Evolutionary conservation across 2,329 filamentous ascomycete species (phyloP).

Genomic region (Colletotrichum sp.): DNA sequence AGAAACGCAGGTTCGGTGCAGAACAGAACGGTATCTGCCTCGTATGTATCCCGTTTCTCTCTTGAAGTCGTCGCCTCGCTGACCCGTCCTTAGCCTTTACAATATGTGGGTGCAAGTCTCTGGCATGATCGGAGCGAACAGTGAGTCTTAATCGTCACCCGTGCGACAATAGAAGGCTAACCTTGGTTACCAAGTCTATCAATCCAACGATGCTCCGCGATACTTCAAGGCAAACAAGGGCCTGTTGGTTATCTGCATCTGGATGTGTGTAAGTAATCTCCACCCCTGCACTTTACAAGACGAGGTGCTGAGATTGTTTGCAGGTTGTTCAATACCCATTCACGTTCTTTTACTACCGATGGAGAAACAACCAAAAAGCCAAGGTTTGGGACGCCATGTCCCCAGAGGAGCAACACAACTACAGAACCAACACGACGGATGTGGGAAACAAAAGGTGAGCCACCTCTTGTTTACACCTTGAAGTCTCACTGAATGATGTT

Average conservation of each 20-base stretch:
- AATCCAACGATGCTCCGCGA: slow-evolving; percentile 36
- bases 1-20: slow-evolving; percentile 64
- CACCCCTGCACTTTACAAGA: fast-evolving
- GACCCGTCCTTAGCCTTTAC: slow-evolving; percentile 40
- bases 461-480: not conserved
- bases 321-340: slow-evolving; percentile 40
- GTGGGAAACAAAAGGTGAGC: slow-evolving; percentile 47
- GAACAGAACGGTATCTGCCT: slow-evolving; percentile 61
- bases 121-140: slow-evolving; percentile 36
- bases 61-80: slow-evolving; percentile 29
- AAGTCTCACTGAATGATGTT: fast-evolving
- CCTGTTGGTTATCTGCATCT: slow-evolving; percentile 39
- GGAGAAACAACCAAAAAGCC: slow-evolving; percentile 40
- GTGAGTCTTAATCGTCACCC: slow-evolving; percentile 22
- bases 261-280: slow-evolving; percentile 39
- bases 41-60: slow-evolving; percentile 42
- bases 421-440: slow-evolving; percentile 48
- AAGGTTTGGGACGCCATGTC: slow-evolving; percentile 43
- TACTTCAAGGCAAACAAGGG: slow-evolving; percentile 44
- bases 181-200: slow-evolving; percentile 33
- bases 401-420: slow-evolving; percentile 43
- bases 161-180: not conserved
- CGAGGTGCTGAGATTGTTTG: slow-evolving; percentile 14
- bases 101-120: slow-evolving; percentile 50
- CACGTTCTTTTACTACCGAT: slow-evolving; percentile 42